Conservation (phyloP, 768 basidiomycete species). For the Fomitopsis serialis region DNA sequence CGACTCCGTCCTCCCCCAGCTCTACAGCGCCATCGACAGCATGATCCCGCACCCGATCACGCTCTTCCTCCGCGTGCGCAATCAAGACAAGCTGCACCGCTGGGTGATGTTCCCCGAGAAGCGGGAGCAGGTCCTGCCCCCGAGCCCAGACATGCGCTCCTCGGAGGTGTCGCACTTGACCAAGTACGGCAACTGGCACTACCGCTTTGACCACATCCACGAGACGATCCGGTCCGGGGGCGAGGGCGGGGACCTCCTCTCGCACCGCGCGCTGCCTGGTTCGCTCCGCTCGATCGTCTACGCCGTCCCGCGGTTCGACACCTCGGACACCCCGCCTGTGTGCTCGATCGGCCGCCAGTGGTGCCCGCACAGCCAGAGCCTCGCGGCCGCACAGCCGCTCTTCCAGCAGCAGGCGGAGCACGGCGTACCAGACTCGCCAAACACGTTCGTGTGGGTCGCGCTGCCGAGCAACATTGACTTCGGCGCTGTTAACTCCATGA, state of each 20-base stretch:
- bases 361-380: slow-evolving; percentile 1
- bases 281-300: slow-evolving; percentile 7
- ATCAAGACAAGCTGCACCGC: slow-evolving; percentile 4
- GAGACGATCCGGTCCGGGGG: background rate
- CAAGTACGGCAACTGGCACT: background rate
- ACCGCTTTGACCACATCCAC: background rate
- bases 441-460: background rate
- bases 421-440: background rate
- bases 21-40: background rate
- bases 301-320: slow-evolving; percentile 5
- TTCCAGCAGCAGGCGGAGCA: background rate
- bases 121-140: background rate
- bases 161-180: background rate
- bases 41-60: slow-evolving; percentile 4
- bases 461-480: slow-evolving; percentile 6
- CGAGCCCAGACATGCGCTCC: background rate
- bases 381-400: background rate
- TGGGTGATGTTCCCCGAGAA: slow-evolving; percentile 7
- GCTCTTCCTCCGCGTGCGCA: background rate
- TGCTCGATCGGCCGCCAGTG: slow-evolving; percentile 3
- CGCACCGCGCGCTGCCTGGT: slow-evolving; percentile 7
- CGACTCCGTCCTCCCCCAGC: slow-evolving; percentile 2
- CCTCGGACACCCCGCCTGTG: slow-evolving; percentile 8
- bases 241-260: background rate
- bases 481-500: slow-evolving; percentile 39